phyloP scores from a whole-genome alignment of 2,329 filamentous ascomycete genomes.

The Trichoderma hamatum region DNA sequence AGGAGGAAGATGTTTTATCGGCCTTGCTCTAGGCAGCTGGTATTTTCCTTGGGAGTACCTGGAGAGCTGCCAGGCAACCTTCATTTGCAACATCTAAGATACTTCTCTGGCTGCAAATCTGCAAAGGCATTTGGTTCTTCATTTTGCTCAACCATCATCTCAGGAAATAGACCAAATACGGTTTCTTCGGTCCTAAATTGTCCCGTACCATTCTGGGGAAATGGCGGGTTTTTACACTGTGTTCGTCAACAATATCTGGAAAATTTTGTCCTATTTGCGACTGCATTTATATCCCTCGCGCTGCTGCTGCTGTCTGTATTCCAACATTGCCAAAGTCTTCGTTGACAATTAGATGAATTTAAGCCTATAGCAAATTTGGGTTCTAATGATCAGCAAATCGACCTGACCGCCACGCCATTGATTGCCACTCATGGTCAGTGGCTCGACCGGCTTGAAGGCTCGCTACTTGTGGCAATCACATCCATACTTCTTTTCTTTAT shows the following conservation, averaged over 20 bases:
- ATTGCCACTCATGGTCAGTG: not conserved
- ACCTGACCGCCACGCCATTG: not conserved
- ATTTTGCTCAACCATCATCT: too few relatives aligned
- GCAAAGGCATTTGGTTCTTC: not conserved
- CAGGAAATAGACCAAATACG: not conserved
- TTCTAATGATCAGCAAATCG: not conserved
- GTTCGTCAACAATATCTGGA: not conserved
- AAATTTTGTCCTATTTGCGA: not conserved
- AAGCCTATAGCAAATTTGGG: not conserved
- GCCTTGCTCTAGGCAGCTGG: not conserved
- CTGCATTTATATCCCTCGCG: not conserved
- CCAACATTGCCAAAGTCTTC: not conserved
- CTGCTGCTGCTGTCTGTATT: not conserved
- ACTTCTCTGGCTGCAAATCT: not conserved
- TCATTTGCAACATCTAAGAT: not conserved
- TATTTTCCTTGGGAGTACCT: not conserved
- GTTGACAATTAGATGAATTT: not conserved
- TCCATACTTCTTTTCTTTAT: not conserved
- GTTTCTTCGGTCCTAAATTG: not conserved
- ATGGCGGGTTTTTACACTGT: not conserved
- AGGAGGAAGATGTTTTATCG: not conserved
- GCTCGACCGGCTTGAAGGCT: not conserved
- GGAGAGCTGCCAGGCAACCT: slow-evolving; percentile 1
- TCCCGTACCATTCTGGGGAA: not conserved
- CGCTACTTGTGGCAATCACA: not conserved